Evolutionary conservation across 306 rosid species (phyloP), one percentile per base, ranked within the genome.

Genomic region (Carpinus viminea): DNA sequence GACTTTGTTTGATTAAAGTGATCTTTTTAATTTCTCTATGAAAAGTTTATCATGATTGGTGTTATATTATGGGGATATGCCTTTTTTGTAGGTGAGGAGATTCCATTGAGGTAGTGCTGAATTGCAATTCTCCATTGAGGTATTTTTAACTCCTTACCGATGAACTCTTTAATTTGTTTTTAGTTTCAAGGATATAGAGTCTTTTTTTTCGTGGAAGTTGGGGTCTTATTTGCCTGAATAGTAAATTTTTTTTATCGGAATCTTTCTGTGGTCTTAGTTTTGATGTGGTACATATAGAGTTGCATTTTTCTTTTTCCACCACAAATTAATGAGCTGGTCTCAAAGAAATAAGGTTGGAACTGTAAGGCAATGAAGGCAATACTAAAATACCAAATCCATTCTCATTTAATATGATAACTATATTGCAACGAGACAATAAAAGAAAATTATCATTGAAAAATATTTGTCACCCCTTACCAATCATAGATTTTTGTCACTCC

Each of bases 121-220:
- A 62, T 91, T 96, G 52, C 97, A 90, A 80, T 96, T 96, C 85
- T 85, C 88, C 56, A 62, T 87, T 13, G 98, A 96, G 98, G 99
- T 96, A 84, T 64, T 65, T 59, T 62, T 31, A 57, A 38, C 70
- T 76, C 52, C 61, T 68, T 56, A 74, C 74, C 69, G 52, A 20
- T 53, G 60, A 36, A 78, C 62, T 68, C 61, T 72, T 57, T 60
- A 46, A 70, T 73, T 72, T 57, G 51, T 54, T 68, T 60, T 83
- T 70, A 45, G 53, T 78, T 70, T 68, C 55, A 38, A 75, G 64
- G 71, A 69, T 70, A 21, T 54, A n/a, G n/a, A 55, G n/a, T 3
- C 3, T 55, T 41, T 53, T 53, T 76, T 18, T 7, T 41, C 36
- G 50, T 12, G 50, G 13, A 54, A 36, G 8, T 20, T 18, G 12